phyloP scores from a whole-genome alignment of 352 stramenopile genomes.

The Pythium myriotylum region DNA sequence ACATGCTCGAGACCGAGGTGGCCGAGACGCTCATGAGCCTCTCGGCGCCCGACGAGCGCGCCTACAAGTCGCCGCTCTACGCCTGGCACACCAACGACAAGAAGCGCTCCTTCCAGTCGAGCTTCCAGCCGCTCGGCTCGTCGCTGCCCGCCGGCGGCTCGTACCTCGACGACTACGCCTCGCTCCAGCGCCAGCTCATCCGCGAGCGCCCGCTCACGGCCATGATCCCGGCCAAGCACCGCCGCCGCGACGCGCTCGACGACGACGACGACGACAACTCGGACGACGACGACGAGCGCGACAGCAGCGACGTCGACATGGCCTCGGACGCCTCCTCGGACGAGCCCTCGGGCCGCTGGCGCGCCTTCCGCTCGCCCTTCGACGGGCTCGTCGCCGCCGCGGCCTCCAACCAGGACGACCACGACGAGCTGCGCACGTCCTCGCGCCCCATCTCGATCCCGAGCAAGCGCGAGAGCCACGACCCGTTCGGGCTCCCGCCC shows the following conservation, averaged over 20 bases:
- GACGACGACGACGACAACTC: constrained; percentile 48
- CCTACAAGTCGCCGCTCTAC: constrained; percentile 64
- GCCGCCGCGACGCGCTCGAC: constrained; percentile 34
- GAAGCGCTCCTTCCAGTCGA: constrained; percentile 52
- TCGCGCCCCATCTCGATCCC: constrained; percentile 72
- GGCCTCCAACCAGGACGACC: constrained; percentile 47
- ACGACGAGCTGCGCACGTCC: constrained; percentile 40
- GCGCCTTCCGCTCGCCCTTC: constrained; percentile 58
- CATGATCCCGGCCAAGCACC: constrained; percentile 57
- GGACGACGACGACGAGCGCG: constrained; percentile 34
- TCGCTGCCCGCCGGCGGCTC: constrained; percentile 56
- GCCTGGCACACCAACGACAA: constrained; percentile 31
- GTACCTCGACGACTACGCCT: constrained; percentile 51
- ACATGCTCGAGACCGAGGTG: constrained; percentile 74
- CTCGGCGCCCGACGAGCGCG: constrained; percentile 72
- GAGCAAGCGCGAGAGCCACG: constrained; percentile 21
- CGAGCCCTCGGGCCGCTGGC: constrained; percentile 29
- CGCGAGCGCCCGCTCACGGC: constrained; percentile 68
- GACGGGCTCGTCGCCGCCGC: constrained; percentile 71
- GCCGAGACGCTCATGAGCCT: constrained; percentile 83
- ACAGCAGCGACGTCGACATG: constrained; percentile 37
- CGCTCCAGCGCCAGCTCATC: constrained; percentile 54
- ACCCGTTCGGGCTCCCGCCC: constrained; percentile 21
- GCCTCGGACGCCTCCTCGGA: constrained; percentile 22
- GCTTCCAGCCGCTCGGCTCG: constrained; percentile 37